Evolutionary conservation across 768 basidiomycete species (phyloP).

Genomic region (Mycena leptocephala): DNA sequence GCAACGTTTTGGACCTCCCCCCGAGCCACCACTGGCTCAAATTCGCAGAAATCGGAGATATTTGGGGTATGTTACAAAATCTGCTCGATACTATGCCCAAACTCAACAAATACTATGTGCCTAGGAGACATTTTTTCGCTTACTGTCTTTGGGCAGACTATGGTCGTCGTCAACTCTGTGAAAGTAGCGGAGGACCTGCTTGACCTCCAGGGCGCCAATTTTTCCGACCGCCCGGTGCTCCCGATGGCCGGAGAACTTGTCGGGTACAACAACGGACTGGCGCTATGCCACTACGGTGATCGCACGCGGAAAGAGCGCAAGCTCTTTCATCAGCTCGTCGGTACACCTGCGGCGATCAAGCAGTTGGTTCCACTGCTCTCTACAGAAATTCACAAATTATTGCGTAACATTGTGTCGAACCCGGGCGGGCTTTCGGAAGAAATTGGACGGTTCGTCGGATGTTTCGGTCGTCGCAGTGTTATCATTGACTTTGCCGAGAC

Average conservation of each 20-base stretch:
- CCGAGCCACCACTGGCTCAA: conserved; percentile 41
- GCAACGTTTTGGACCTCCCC: conserved; percentile 53
- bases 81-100: not conserved
- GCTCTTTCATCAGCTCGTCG: conserved; percentile 28
- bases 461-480: too few relatives aligned
- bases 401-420: not conserved
- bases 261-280: conserved; percentile 34
- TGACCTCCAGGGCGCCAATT: conserved; percentile 66
- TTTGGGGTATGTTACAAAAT: conserved; percentile 47
- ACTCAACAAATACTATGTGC: not conserved
- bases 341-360: conserved; percentile 2
- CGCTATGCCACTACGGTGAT: conserved; percentile 29
- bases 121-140: conserved; percentile 54
- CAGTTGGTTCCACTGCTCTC: conserved; percentile 5
- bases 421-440: not conserved
- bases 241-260: conserved; percentile 56
- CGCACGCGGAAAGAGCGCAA: conserved; percentile 27
- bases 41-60: conserved; percentile 49
- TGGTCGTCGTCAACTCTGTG: conserved; percentile 61
- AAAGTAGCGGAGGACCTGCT: conserved; percentile 63
- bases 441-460: not conserved
- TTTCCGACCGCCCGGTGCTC: conserved; percentile 69
- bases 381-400: not conserved
- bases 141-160: conserved; percentile 60
- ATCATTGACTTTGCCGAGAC: not conserved